phyloP scores from a whole-genome alignment of 805 yeast species.

The Maudiozyma serrabonitensis region DNA sequence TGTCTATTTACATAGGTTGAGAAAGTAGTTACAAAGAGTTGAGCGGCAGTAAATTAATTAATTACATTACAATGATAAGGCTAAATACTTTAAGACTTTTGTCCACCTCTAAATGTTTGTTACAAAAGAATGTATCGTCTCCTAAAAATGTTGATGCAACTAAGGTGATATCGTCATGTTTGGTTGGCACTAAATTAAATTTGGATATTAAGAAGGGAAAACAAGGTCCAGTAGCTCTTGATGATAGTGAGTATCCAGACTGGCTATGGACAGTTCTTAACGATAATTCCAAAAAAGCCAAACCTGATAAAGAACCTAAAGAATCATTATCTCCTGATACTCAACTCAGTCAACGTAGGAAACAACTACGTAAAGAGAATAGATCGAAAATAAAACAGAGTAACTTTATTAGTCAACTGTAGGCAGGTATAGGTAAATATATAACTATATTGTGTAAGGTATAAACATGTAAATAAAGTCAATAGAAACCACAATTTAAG shows the following conservation, averaged over 20 bases:
- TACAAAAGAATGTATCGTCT: conserved; percentile 1
- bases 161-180: conserved; percentile 38
- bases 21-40: no score
- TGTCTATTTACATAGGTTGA: no score
- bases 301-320: neutral
- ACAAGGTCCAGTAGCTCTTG: conserved; percentile 80
- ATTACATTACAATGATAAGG: neutral
- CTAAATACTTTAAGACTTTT: neutral
- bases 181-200: conserved; percentile 64
- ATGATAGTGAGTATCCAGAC: conserved; percentile 82
- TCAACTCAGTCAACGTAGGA: conserved; percentile 56
- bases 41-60: no score
- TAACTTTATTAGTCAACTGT: conserved; percentile 43
- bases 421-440: neutral
- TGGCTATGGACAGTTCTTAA: conserved; percentile 87
- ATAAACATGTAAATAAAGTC: neutral
- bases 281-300: conserved; percentile 21
- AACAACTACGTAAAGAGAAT: conserved; percentile 57
- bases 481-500: neutral
- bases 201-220: conserved; percentile 69
- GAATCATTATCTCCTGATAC: conserved; percentile 48
- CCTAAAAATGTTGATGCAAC: neutral
- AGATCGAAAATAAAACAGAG: conserved; percentile 62
- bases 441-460: neutral
- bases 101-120: neutral